phyloP scores from a whole-genome alignment of 306 rosid species.

The Pyrus bretschneideri region DNA sequence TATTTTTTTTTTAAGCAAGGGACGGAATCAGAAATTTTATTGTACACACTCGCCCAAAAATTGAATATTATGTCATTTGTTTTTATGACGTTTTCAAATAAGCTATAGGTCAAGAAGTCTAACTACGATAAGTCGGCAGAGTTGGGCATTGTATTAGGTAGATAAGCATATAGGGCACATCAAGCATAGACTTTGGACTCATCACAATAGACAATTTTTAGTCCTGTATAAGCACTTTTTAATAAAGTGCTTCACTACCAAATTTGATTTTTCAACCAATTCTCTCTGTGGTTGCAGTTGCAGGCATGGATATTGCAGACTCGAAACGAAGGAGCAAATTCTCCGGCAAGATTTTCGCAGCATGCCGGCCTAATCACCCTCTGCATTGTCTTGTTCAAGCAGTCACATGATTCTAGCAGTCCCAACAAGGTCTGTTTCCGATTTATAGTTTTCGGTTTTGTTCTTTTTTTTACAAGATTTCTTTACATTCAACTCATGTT shows the following conservation, averaged over 20 bases:
- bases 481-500: neutral
- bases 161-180: neutral
- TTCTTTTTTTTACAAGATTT: neutral
- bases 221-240: neutral
- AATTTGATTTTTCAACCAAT: neutral
- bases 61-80: too few relatives aligned
- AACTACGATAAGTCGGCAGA: neutral
- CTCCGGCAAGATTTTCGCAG: slow-evolving; percentile 50
- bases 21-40: too few relatives aligned
- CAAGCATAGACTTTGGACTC: neutral
- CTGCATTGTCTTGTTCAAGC: slow-evolving; percentile 60
- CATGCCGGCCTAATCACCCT: slow-evolving; percentile 52
- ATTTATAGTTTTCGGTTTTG: neutral
- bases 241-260: neutral
- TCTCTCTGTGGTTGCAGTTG: slow-evolving; percentile 5
- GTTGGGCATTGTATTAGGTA: neutral
- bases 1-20: neutral
- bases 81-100: too few relatives aligned
- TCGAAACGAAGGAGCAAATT: slow-evolving; percentile 49
- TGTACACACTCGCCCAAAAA: too few relatives aligned
- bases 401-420: slow-evolving; percentile 45
- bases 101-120: neutral
- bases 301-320: slow-evolving; percentile 74
- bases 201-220: neutral
- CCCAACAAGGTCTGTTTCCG: slow-evolving; percentile 48